Percentiles rank a stretch among this genome's conserved stretches.
Conservation (phyloP, 768 basidiomycete species). For the Filobasidium wieringae region DNA sequence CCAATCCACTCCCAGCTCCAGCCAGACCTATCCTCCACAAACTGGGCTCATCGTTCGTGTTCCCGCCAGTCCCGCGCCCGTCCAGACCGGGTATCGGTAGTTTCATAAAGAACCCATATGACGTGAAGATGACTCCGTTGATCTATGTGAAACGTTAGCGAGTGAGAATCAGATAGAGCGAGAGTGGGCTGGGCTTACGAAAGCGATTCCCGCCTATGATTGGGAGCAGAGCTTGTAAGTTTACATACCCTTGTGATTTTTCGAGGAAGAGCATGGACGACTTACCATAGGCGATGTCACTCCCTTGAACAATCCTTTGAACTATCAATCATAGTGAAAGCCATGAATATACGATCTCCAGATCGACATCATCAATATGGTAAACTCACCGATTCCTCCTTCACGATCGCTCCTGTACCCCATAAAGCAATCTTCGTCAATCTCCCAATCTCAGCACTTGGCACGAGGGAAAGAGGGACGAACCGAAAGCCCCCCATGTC, state of each 20-base stretch:
- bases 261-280: slow-evolving; percentile 1
- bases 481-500: slow-evolving; percentile 31
- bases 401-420: slow-evolving; percentile 25
- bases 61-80: background rate
- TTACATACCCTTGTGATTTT: background rate
- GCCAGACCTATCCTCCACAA: slow-evolving; percentile 63
- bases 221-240: too few species aligned
- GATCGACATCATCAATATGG: background rate
- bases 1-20: slow-evolving; percentile 65
- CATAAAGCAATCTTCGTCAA: background rate
- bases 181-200: slow-evolving; percentile 20
- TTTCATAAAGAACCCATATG: slow-evolving; percentile 67
- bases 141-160: too few species aligned
- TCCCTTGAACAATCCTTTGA: slow-evolving; percentile 36
- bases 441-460: background rate
- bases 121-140: slow-evolving; percentile 76
- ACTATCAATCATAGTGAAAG: background rate
- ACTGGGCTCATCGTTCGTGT: slow-evolving; percentile 47
- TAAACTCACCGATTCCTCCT: slow-evolving; percentile 29
- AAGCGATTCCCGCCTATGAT: slow-evolving; percentile 36
- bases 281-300: slow-evolving; percentile 62
- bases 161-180: background rate
- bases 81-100: slow-evolving; percentile 43
- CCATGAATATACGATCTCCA: background rate
- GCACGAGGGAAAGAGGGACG: slow-evolving; percentile 6